Conservation (phyloP, 345 rosid genomes). For the Brassica juncea region DNA sequence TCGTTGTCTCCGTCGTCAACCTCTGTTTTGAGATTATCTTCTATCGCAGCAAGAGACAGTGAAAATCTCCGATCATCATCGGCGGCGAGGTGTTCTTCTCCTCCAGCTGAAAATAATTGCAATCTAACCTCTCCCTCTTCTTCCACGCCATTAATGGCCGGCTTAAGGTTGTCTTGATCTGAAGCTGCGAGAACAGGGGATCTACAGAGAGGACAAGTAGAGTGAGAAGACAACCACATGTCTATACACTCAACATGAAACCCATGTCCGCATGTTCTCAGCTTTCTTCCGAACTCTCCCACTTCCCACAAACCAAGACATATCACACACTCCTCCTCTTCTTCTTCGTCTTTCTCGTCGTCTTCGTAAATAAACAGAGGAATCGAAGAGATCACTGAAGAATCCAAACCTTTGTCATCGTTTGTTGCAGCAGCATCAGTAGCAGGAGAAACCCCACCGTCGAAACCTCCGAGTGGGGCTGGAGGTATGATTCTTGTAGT, state of each 20-base stretch:
- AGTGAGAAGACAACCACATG: conserved; percentile 74
- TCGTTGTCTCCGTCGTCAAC: conserved; percentile 1
- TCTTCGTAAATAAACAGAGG: conserved; percentile 60
- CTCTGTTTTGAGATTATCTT: conserved; percentile 29
- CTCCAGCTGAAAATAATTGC: conserved; percentile 29
- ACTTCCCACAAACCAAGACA: conserved; percentile 69
- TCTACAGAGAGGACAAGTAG: conserved; percentile 76
- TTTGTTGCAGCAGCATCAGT: neutral
- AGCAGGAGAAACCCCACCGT: neutral
- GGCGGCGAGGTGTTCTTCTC: conserved; percentile 8
- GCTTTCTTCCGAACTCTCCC: conserved; percentile 56
- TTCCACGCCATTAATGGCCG: neutral
- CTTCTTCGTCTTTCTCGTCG: conserved; percentile 8
- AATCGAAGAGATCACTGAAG: conserved; percentile 60
- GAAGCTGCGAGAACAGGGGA: conserved; percentile 31
- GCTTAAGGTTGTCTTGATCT: neutral
- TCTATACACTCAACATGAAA: conserved; percentile 85
- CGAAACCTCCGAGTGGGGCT: conserved; percentile 33
- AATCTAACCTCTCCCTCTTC: conserved; percentile 9
- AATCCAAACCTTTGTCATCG: conserved; percentile 55
- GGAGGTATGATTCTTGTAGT: conserved; percentile 42
- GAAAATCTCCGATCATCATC: conserved; percentile 21
- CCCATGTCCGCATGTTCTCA: conserved; percentile 65
- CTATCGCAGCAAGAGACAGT: conserved; percentile 8
- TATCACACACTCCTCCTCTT: conserved; percentile 62